Evolutionary conservation across 1,284 basidiomycete species (phyloP).

Genomic region (Pisolithus thermaeus): DNA sequence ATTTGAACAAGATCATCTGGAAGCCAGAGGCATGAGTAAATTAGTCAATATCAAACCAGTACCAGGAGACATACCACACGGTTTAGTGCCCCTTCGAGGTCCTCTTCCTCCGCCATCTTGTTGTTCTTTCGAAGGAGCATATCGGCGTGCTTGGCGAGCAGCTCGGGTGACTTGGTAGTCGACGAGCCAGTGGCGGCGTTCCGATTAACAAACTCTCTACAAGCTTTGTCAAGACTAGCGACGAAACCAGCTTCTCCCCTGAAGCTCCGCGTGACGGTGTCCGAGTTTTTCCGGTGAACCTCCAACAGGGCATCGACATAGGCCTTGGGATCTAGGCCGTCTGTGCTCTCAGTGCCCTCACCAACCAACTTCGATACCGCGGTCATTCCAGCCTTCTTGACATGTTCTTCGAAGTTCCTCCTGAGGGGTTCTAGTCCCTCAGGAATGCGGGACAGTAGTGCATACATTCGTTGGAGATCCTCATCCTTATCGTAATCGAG

Average conservation of each 20-base stretch:
- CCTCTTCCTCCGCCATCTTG: constrained; percentile 89
- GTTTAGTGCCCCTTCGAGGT: constrained; percentile 86
- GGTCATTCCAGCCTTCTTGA: constrained; percentile 83
- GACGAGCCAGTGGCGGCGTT: constrained; percentile 86
- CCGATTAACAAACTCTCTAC: constrained; percentile 92
- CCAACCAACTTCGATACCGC: constrained; percentile 82
- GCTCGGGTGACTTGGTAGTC: constrained; percentile 88
- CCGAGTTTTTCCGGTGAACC: constrained; percentile 89
- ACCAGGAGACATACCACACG: constrained; percentile 65
- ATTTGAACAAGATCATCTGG: constrained; percentile 99
- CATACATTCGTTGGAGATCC: constrained; percentile 94
- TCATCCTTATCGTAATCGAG: constrained; percentile 93
- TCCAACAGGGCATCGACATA: constrained; percentile 92
- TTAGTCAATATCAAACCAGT: neutral
- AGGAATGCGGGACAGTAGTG: constrained; percentile 82
- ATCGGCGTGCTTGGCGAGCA: constrained; percentile 93
- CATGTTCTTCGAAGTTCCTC: constrained; percentile 91
- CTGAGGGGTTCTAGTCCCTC: constrained; percentile 91
- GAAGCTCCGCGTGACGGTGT: constrained; percentile 89
- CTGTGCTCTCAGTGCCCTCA: constrained; percentile 58
- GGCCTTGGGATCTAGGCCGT: constrained; percentile 78
- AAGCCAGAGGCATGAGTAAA: constrained; percentile 2
- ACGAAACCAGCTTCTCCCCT: constrained; percentile 93
- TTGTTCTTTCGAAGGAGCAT: constrained; percentile 91
- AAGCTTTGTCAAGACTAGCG: constrained; percentile 93